Evolutionary conservation across 1,284 basidiomycete genomes (phyloP).

Genomic region (Ganoderma lucidum): DNA sequence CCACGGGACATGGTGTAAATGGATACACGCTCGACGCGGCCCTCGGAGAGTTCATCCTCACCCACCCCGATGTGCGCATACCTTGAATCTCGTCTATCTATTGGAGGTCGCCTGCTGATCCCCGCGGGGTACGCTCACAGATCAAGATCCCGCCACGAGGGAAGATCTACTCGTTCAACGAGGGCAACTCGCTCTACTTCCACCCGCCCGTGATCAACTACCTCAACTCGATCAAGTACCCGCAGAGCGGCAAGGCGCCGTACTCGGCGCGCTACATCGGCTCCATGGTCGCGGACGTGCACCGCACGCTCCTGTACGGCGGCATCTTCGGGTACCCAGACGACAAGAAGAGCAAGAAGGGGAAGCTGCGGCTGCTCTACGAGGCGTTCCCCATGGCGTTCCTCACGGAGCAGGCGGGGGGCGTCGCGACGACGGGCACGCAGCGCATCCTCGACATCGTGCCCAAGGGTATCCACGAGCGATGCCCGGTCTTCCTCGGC

Average conservation of each 20-base stretch:
- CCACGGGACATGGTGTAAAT: conserved; percentile 96
- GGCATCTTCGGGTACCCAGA: conserved; percentile 99
- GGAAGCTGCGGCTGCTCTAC: conserved; percentile 95
- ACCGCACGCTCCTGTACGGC: conserved; percentile 96
- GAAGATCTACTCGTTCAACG: conserved; percentile 99
- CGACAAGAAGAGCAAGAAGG: conserved; percentile 97
- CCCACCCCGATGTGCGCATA: conserved; percentile 87
- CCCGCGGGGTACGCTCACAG: conserved; percentile 44
- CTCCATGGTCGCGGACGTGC: conserved; percentile 98
- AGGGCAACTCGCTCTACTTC: conserved; percentile 97
- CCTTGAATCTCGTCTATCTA: background rate
- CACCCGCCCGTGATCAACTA: conserved; percentile 87
- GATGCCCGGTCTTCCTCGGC: conserved; percentile 94
- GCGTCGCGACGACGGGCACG: conserved; percentile 94
- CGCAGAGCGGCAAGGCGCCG: conserved; percentile 76
- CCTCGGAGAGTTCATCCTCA: conserved; percentile 98
- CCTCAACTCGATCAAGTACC: conserved; percentile 96
- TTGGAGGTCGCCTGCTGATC: background rate
- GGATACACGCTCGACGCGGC: conserved; percentile 98
- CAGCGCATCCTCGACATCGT: conserved; percentile 93
- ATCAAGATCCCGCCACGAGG: conserved; percentile 94
- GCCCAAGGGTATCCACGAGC: conserved; percentile 91
- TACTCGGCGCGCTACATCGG: conserved; percentile 98
- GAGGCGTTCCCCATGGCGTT: conserved; percentile 99
- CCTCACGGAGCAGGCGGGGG: conserved; percentile 96